Conservation (phyloP, 1,284 basidiomycete genomes). For the Tetrapyrgos nigripes region DNA sequence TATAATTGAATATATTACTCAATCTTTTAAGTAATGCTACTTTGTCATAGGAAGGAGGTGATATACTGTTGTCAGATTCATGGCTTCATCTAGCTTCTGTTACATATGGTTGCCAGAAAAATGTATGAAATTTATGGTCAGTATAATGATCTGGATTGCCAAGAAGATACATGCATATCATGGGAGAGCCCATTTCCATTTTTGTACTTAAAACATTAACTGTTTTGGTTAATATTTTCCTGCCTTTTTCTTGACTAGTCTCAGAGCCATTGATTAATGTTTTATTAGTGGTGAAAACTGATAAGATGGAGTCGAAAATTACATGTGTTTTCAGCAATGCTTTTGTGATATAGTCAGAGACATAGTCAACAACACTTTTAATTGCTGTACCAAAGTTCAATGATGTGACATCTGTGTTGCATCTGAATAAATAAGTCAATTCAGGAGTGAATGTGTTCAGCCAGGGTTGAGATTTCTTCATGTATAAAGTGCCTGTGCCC, state of each 20-base stretch:
- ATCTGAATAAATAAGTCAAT: too few species aligned
- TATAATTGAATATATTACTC: slow-evolving; percentile 29
- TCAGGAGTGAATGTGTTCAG: slow-evolving; percentile 40
- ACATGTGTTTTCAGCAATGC: slow-evolving; percentile 37
- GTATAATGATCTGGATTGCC: slow-evolving; percentile 39
- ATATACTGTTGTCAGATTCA: background rate
- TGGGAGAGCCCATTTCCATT: too few species aligned
- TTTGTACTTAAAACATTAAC: slow-evolving; percentile 35
- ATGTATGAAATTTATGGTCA: slow-evolving; percentile 30
- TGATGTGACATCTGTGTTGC: too few species aligned
- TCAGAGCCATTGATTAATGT: slow-evolving; percentile 20
- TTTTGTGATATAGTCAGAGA: slow-evolving; percentile 49
- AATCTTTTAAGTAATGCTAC: too few species aligned
- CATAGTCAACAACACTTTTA: slow-evolving; percentile 42
- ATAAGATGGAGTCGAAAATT: too few species aligned
- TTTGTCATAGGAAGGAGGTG: too few species aligned
- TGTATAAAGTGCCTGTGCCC: slow-evolving; percentile 31
- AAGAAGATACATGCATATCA: too few species aligned
- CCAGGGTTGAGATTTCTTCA: slow-evolving; percentile 40
- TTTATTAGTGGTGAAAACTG: slow-evolving; percentile 30
- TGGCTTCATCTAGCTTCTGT: slow-evolving; percentile 16
- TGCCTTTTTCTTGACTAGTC: slow-evolving; percentile 23
- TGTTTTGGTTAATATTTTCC: slow-evolving; percentile 34
- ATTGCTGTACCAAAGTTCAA: slow-evolving; percentile 41
- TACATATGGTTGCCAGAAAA: slow-evolving; percentile 35